Evolutionary conservation across 2,329 filamentous ascomycete genomes (phyloP), one percentile per base, ranked within the genome.

Genomic region (Neofusicoccum sp.): DNA sequence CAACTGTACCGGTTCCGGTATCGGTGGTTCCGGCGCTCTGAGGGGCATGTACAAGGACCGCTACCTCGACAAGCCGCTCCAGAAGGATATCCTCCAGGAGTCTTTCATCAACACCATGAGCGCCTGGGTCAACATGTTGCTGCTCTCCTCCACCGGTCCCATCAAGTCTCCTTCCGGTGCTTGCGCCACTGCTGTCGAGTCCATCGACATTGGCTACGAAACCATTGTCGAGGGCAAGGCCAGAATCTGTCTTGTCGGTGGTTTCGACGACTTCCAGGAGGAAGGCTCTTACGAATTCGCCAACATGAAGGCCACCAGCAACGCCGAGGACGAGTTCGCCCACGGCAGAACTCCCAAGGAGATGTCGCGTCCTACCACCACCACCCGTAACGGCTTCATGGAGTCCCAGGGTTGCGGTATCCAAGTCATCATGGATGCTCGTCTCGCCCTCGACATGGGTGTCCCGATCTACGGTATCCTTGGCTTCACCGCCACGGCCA

Each of bases 91-190:
- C 75, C 86, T 99, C 12, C 96, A 99, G 76, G 95, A 99, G 80
- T 98, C 95, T 11, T 99, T 99, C 84, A 98, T 99, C 86, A 99
- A 99, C 85, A 99, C 95, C 62, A 99, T 99, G 94, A 90, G 92
- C 70, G 95, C 95, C 14, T 99, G 95, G 95, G 93, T 99, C 64
- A 99, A 99, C 84, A 99, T 99, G 95, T 83, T 99, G 80, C 84
- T 99, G 67, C 83, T 99, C 67, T 99, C 95, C 4, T 98, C 95
- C 4, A 98, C 95, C 59, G 95, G 95, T 69, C 92, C 95, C 45
- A 98, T 99, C 85, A 97, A 98, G 85, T 98, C 96, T 0, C 95
- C 95, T 3, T 95, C 98, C 58, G 95, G 94, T 82, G 95, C 95
- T 73, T 99, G 95, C 76, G 95, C 95, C 64, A 99, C 95, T 36